A percentile compares a stretch with the other conserved stretches of the same genome.
phyloP scores from a whole-genome alignment of 2,329 filamentous ascomycete species.

The Microthyrium microscopicum region DNA sequence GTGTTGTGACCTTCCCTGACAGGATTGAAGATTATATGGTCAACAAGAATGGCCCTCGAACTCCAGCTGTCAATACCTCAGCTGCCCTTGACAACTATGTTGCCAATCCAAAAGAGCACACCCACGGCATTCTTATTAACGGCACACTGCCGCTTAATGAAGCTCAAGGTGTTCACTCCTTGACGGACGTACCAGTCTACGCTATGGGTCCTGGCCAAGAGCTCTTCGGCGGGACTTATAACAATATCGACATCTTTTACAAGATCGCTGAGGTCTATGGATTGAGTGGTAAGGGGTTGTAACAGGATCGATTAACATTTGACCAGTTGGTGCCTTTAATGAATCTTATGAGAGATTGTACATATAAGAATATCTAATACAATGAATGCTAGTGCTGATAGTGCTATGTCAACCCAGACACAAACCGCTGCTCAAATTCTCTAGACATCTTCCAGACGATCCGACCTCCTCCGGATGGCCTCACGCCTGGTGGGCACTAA shows the following conservation, averaged over 20 bases:
- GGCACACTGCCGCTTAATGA: constrained; percentile 52
- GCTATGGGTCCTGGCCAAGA: constrained; percentile 66
- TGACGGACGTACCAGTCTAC: constrained; percentile 40
- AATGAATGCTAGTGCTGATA: too few species aligned
- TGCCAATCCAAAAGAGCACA: constrained; percentile 48
- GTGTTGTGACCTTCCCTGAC: constrained; percentile 56
- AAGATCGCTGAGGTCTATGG: constrained; percentile 55
- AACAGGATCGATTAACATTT: not conserved
- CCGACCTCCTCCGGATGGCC: too few species aligned
- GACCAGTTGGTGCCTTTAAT: too few species aligned
- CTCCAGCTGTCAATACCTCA: constrained; percentile 39
- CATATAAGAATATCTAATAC: too few species aligned
- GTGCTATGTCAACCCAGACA: too few species aligned
- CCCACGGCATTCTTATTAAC: constrained; percentile 55
- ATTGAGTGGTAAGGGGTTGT: constrained; percentile 17
- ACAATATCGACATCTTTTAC: constrained; percentile 58
- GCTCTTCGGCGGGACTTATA: constrained; percentile 53
- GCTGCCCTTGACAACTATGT: constrained; percentile 40
- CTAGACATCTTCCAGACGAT: too few species aligned
- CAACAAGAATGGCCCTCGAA: constrained; percentile 46
- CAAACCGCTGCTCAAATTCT: too few species aligned
- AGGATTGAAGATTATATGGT: constrained; percentile 61
- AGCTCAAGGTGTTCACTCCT: constrained; percentile 33
- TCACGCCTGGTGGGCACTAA: too few species aligned
- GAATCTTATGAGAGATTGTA: too few species aligned